Percentiles rank a stretch among this genome's conserved stretches.
phyloP scores from a whole-genome alignment of 257 asterid species.

The Ophiorrhiza pumila region DNA sequence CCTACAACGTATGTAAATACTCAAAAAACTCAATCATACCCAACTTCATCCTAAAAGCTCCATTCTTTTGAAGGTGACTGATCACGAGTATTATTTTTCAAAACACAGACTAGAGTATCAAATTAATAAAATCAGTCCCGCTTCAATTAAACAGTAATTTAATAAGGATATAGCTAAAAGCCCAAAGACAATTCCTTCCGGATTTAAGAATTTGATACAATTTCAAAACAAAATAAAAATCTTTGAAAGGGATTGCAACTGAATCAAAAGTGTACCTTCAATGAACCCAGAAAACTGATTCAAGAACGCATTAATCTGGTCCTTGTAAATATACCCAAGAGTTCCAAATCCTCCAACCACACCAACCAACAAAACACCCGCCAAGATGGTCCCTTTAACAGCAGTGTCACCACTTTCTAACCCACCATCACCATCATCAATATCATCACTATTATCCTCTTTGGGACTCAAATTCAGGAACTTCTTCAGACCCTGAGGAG shows the following conservation, averaged over 20 bases:
- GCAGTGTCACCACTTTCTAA: slow-evolving; percentile 43
- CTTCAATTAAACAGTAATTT: neutral
- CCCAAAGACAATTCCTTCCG: neutral
- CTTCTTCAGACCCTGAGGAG: slow-evolving; percentile 58
- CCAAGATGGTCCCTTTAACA: slow-evolving; percentile 70
- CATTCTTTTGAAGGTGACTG: neutral
- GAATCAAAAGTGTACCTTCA: slow-evolving; percentile 44
- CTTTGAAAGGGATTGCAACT: neutral
- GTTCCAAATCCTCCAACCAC: slow-evolving; percentile 87
- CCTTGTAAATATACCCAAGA: slow-evolving; percentile 73
- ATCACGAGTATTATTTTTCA: neutral
- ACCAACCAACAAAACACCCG: slow-evolving; percentile 40
- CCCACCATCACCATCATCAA: slow-evolving; percentile 26
- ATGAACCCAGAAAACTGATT: slow-evolving; percentile 68
- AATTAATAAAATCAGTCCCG: neutral
- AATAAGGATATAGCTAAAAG: neutral
- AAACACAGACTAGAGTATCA: neutral
- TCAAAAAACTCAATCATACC: neutral
- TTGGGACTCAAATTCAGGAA: slow-evolving; percentile 52
- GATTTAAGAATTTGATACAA: slow-evolving; percentile 1
- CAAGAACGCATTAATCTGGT: slow-evolving; percentile 85
- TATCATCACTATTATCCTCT: slow-evolving; percentile 40
- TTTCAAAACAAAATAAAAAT: neutral
- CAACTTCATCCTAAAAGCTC: neutral
- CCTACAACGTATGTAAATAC: neutral